Evolutionary conservation across 2,329 filamentous ascomycete genomes (phyloP), one percentile per base, ranked within the genome.

Genomic region (Hymenoscyphus fraxineus): DNA sequence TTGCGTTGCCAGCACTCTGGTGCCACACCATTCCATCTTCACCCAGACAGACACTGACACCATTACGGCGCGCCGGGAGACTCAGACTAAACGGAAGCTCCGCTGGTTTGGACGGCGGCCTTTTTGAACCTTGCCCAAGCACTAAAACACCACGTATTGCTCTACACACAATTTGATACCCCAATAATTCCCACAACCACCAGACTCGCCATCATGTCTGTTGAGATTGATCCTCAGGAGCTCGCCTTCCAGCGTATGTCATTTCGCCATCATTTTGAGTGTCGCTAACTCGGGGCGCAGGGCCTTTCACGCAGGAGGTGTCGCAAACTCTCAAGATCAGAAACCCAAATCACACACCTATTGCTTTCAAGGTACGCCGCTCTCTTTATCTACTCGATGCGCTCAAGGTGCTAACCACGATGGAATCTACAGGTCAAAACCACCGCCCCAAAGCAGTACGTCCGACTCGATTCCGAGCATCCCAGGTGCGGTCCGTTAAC

Each of bases 391-490:
- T 51, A 13, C n/a, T 54, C 27, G 60, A 32, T n/a, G 55, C 44
- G 44, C 44, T 51, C 44, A 35, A 62, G 16, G 31, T 65, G 55
- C 76, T 79, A 68, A 78, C 72, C 5, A 47, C 56, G 31, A 56
- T 59, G 65, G 47, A 40, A 38, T 51, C 40, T 69, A 54, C 72
- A 97, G 93, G 95, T 99, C 79, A 99, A 99, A 88, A 99, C 95
- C 59, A 99, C 95, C 68, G 95, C 95, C 59, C 95, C 95, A 40
- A 98, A 98, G 81, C 95, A 98, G 94, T 99, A 91, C 76, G 90
- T 71, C 19, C 67, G 67, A 66, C 64, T 65, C 69, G 58, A 58
- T 61, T 22, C 60, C 63, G 54, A 62, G 70, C 64, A 65, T 41
- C 71, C 62, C 72, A 19, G 35, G 63, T 51, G n/a, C 35, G 32